Evolutionary conservation across 345 rosid genomes (phyloP).

Genomic region (Hevea brasiliensis): DNA sequence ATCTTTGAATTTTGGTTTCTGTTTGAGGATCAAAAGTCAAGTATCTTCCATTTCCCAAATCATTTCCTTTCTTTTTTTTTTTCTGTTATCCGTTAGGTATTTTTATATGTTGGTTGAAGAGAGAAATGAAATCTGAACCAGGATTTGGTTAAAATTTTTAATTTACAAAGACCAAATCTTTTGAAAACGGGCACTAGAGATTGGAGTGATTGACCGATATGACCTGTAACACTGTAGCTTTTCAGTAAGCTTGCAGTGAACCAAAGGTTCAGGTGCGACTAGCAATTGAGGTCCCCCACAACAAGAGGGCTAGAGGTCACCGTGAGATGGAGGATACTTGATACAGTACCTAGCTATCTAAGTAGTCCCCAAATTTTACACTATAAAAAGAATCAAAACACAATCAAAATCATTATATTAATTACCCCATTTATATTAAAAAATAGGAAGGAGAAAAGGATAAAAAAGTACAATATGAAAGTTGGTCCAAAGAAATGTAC

Average conservation of each 20-base stretch:
- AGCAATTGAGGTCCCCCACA: not conserved
- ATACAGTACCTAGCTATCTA: too few relatives aligned
- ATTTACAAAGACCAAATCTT: not conserved
- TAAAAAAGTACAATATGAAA: too few relatives aligned
- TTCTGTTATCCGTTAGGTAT: too few relatives aligned
- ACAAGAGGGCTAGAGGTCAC: not conserved
- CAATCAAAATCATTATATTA: not conserved
- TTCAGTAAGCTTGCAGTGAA: constrained; percentile 5
- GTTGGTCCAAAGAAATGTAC: constrained; percentile 10
- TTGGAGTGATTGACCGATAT: not conserved
- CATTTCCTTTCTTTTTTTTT: too few relatives aligned
- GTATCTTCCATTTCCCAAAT: too few relatives aligned
- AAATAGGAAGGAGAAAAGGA: not conserved
- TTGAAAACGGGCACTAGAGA: not conserved
- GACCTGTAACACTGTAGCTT: not conserved
- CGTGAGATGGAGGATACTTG: not conserved
- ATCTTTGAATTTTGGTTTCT: too few relatives aligned
- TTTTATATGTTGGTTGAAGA: too few relatives aligned
- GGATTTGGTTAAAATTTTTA: too few relatives aligned
- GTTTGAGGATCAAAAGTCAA: too few relatives aligned
- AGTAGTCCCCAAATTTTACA: not conserved
- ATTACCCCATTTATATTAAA: not conserved
- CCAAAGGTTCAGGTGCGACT: not conserved
- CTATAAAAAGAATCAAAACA: not conserved
- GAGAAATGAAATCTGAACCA: too few relatives aligned